Evolutionary conservation across 495 filamentous ascomycete species (phyloP).

Genomic region (Penicillium odoratum): DNA sequence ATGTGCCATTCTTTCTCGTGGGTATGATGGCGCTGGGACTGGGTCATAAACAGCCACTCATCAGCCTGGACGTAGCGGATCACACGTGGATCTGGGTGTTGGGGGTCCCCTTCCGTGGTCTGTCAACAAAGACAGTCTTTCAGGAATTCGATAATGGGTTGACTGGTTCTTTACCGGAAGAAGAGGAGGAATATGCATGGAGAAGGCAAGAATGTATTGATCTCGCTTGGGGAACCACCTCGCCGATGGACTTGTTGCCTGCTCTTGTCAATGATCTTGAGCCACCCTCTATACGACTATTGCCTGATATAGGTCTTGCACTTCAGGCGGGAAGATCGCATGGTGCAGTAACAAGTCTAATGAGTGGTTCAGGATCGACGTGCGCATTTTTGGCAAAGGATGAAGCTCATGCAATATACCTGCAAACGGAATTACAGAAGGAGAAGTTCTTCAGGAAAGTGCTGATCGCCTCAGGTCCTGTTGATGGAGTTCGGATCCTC

Average conservation of each 20-base stretch:
- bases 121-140: slow-evolving; percentile 13
- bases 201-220: slow-evolving; percentile 1
- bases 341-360: slow-evolving; percentile 4
- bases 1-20: slow-evolving; percentile 12
- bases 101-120: slow-evolving; percentile 3
- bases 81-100: slow-evolving; percentile 10
- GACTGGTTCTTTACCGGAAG: background rate
- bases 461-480: slow-evolving; percentile 3
- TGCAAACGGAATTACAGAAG: slow-evolving; percentile 1
- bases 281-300: slow-evolving; percentile 1
- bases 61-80: background rate
- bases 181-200: background rate
- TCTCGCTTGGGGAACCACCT: slow-evolving; percentile 1
- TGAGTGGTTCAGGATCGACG: slow-evolving; percentile 14
- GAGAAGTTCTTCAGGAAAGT: slow-evolving; percentile 3
- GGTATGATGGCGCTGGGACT: slow-evolving; percentile 12
- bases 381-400: slow-evolving; percentile 10
- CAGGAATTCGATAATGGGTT: slow-evolving; percentile 2
- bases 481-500: slow-evolving; percentile 3
- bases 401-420: slow-evolving; percentile 2
- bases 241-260: background rate
- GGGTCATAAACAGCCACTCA: slow-evolving; percentile 10
- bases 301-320: slow-evolving; percentile 8
- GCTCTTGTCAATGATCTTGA: slow-evolving; percentile 11
- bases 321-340: background rate